phyloP scores from a whole-genome alignment of 768 basidiomycete genomes.

The Suillus spraguei region DNA sequence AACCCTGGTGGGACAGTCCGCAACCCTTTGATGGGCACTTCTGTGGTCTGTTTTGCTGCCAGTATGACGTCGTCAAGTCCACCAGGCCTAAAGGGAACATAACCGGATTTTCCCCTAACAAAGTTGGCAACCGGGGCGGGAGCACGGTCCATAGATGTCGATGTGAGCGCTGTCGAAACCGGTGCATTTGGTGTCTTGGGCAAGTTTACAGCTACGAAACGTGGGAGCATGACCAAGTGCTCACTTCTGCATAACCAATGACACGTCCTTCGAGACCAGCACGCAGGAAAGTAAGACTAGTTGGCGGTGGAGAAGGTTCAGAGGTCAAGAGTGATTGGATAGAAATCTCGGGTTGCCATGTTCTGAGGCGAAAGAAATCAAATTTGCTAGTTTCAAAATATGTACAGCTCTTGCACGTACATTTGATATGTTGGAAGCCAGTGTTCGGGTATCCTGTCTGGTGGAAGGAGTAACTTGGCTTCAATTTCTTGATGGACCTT shows the following conservation, averaged over 20 bases:
- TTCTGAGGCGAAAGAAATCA: slow-evolving; percentile 43
- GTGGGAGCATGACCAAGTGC: slow-evolving; percentile 18
- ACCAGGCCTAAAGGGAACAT: slow-evolving; percentile 94
- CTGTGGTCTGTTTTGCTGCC: slow-evolving; percentile 32
- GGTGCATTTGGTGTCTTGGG: slow-evolving; percentile 56
- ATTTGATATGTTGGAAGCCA: slow-evolving; percentile 84
- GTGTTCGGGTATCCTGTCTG: slow-evolving; percentile 61
- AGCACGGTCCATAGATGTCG: slow-evolving; percentile 82
- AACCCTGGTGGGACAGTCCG: slow-evolving; percentile 84
- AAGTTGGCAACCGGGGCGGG: slow-evolving; percentile 81
- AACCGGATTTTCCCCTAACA: slow-evolving; percentile 91
- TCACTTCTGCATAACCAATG: slow-evolving; percentile 80
- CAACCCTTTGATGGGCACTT: slow-evolving; percentile 45
- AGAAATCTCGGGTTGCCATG: slow-evolving; percentile 68
- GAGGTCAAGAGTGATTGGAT: slow-evolving; percentile 65
- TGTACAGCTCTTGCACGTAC: slow-evolving; percentile 46
- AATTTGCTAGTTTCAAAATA: slow-evolving; percentile 14
- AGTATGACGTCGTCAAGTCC: slow-evolving; percentile 73
- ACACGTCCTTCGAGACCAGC: slow-evolving; percentile 80
- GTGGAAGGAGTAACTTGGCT: slow-evolving; percentile 71
- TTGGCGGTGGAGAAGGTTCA: slow-evolving; percentile 75
- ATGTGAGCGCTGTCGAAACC: slow-evolving; percentile 72
- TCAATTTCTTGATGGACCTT: slow-evolving; percentile 73
- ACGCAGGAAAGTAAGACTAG: slow-evolving; percentile 71
- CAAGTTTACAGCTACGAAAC: slow-evolving; percentile 1